These are phyloP conservation scores for Amaranthus palmeri DNA, from an alignment of 148 eudicot genomes.

Conservation along the genomic window DNA sequence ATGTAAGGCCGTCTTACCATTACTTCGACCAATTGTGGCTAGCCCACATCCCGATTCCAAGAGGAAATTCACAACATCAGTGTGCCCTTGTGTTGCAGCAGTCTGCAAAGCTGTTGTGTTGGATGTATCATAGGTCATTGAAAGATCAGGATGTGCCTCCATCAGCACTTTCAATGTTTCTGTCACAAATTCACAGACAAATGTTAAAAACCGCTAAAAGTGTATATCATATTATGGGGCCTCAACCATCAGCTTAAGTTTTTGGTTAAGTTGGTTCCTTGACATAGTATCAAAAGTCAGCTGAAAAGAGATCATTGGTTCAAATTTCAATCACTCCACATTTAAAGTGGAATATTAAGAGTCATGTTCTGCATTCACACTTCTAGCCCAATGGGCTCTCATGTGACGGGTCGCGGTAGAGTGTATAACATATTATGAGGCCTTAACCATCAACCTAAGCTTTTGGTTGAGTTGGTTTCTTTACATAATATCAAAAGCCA, in stretches of 20 bases:
- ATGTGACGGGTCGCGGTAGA: too few relatives aligned
- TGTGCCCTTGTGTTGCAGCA: constrained; percentile 82
- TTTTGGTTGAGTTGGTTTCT: too few relatives aligned
- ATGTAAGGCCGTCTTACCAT: constrained; percentile 85
- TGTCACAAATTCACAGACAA: constrained; percentile 27
- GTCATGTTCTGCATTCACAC: too few relatives aligned
- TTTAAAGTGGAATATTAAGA: too few relatives aligned
- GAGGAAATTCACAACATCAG: constrained; percentile 57
- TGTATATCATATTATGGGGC: background rate
- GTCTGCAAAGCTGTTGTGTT: constrained; percentile 87
- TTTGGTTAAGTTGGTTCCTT: too few relatives aligned
- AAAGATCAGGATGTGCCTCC: constrained; percentile 78
- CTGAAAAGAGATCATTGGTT: background rate
- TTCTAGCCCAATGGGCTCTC: too few relatives aligned
- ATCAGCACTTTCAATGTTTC: constrained; percentile 60
- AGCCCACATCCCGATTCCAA: constrained; percentile 63
- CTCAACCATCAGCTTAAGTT: too few relatives aligned
- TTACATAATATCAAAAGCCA: too few relatives aligned
- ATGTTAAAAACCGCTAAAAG: constrained; percentile 9
- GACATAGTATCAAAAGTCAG: background rate
- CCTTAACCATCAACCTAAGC: too few relatives aligned
- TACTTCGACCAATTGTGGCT: constrained; percentile 67
- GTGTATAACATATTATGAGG: too few relatives aligned
- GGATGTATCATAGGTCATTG: constrained; percentile 71
- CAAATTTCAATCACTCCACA: too few relatives aligned